A percentile compares a stretch with the other conserved stretches of the same genome.
These are phyloP conservation scores for Allomyces arbusculus DNA, from an alignment of 192 early-diverging fungal species.

Conservation along the genomic window DNA sequence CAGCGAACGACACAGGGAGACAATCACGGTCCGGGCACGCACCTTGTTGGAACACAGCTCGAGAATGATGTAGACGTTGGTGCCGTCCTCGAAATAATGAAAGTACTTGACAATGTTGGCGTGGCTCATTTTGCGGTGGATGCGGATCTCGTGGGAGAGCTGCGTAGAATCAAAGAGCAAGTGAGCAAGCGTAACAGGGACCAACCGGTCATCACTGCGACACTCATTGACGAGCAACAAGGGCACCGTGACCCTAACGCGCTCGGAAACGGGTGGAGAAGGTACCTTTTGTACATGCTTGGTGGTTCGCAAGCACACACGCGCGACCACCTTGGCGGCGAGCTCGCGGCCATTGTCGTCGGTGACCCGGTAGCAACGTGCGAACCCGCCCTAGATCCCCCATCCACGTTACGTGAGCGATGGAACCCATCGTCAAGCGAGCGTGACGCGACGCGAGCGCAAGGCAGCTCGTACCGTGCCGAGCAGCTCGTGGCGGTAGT, in stretches of 20 bases:
- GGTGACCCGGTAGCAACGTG: slow-evolving; percentile 56
- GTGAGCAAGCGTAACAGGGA: too few species aligned
- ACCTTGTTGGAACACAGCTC: slow-evolving; percentile 71
- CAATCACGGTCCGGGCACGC: not conserved
- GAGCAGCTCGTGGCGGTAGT: slow-evolving; percentile 17
- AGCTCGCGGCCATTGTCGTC: slow-evolving; percentile 21
- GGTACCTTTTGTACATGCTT: slow-evolving; percentile 14
- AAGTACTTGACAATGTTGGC: slow-evolving; percentile 58
- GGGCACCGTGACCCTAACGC: too few species aligned
- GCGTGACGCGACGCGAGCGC: not conserved
- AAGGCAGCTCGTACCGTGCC: slow-evolving; percentile 20
- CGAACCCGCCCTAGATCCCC: slow-evolving; percentile 62
- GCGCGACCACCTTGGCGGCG: slow-evolving; percentile 44
- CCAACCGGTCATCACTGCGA: too few species aligned
- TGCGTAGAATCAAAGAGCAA: too few species aligned
- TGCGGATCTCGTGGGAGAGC: slow-evolving; percentile 55
- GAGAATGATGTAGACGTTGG: slow-evolving; percentile 70
- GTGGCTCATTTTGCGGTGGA: slow-evolving; percentile 53
- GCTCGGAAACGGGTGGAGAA: too few species aligned
- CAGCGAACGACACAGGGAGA: not conserved
- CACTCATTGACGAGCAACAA: too few species aligned
- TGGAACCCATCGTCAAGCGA: not conserved
- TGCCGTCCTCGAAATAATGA: slow-evolving; percentile 70
- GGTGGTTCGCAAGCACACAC: slow-evolving; percentile 6
- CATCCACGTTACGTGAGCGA: not conserved